Evolutionary conservation across 805 yeast genomes (phyloP), one percentile per base, ranked within the genome.

Genomic region (Pichia nakasei): DNA sequence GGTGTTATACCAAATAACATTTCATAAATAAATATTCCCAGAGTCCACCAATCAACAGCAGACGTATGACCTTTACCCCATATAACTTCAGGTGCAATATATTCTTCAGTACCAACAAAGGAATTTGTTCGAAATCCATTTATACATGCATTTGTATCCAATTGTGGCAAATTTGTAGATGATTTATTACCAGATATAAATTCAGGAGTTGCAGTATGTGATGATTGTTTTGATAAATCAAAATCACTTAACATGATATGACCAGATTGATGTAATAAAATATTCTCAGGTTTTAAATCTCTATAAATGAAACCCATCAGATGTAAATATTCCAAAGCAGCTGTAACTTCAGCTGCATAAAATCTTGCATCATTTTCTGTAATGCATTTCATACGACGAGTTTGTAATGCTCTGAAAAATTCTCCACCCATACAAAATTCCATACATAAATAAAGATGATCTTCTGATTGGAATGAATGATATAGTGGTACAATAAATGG

Each of bases 391-490:
- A 87, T 78, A 48, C 79, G 82, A 48, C 97, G 72, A 0, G 97
- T 88, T 64, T 93, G 98, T 43, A 93, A 66, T 0, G 97, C 98
- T 47, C 97, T 70, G 69, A 93, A 93, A 57, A 93, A 93, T 65
- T 94, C 98, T 38, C 99, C 99, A 26, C 99, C 99, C 88, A 93
- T 87, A 59, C 99, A 93, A 57, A 91, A 93, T 61, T 93, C 99
- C 96, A 94, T 91, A 64, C 99, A 93, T 35, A 93, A 73, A 54
- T 88, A 93, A 11, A 93, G 65, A 57, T 85, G 80, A 54, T 89
- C 97, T 47, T 86, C 93, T 4, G 95, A 83, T 65, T 93, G 98
- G 67, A 93, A 93, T 0, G 96, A 88, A 63, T 93, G 99, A 58
- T 93, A 91, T 22, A 93, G 69, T 0, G 98, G 87, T 26, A 93